Evolutionary conservation across 495 filamentous ascomycete species (phyloP).

Genomic region (Penicillium tannophilum): DNA sequence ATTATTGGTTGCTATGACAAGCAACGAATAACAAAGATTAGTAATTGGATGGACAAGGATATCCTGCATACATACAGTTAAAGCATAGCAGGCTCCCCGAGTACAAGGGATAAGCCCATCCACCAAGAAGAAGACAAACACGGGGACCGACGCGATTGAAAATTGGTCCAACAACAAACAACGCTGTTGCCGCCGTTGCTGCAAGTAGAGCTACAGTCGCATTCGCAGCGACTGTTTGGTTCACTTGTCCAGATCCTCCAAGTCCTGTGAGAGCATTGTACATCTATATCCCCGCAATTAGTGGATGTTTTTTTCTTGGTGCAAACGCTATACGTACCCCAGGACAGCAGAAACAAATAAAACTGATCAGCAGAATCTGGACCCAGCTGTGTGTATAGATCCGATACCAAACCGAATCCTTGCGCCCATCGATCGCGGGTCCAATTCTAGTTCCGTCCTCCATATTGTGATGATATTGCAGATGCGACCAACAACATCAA

Average conservation of each 20-base stretch:
- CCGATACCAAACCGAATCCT: slow-evolving; percentile 18
- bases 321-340: slow-evolving; percentile 39
- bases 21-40: background rate
- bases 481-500: background rate
- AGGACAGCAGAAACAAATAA: slow-evolving; percentile 83
- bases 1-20: slow-evolving; percentile 62
- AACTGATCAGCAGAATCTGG: slow-evolving; percentile 49
- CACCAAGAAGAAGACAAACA: slow-evolving; percentile 42
- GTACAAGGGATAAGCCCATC: slow-evolving; percentile 48
- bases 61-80: slow-evolving; percentile 29
- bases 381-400: slow-evolving; percentile 42
- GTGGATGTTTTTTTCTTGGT: background rate
- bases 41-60: background rate
- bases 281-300: slow-evolving; percentile 38
- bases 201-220: slow-evolving; percentile 44
- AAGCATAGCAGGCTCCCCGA: slow-evolving; percentile 44
- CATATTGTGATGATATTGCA: slow-evolving; percentile 12
- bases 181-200: slow-evolving; percentile 41
- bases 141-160: slow-evolving; percentile 45
- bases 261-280: slow-evolving; percentile 71
- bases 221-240: slow-evolving; percentile 44
- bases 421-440: slow-evolving; percentile 1
- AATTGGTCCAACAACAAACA: slow-evolving; percentile 47
- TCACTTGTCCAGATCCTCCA: slow-evolving; percentile 55
- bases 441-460: slow-evolving; percentile 11